These are phyloP conservation scores for Pelagophyceae sp. DNA, from an alignment of 352 stramenopile genomes.

Conservation along the genomic window DNA sequence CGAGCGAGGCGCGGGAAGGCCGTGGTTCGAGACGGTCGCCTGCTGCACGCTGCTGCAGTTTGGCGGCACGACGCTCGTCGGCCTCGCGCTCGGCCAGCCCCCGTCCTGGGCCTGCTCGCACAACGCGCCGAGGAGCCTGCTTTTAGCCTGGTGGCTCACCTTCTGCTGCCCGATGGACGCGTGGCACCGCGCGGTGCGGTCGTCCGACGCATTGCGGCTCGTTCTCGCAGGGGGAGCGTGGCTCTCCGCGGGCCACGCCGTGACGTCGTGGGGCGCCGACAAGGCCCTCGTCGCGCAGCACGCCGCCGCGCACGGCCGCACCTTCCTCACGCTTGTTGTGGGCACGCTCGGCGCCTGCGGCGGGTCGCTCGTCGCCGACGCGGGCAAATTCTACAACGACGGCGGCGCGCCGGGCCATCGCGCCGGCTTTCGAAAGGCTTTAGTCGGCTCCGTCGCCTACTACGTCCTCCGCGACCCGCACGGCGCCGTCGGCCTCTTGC, in stretches of 20 bases:
- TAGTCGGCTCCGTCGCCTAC: slow-evolving; percentile 4
- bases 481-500: neutral
- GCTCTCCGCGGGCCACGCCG: neutral
- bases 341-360: slow-evolving; percentile 9
- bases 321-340: neutral
- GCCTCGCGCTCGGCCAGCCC: neutral
- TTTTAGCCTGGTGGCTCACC: neutral
- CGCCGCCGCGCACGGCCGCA: neutral
- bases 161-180: neutral
- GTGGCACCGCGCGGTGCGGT: neutral
- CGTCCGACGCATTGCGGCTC: neutral
- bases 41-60: neutral
- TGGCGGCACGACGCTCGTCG: slow-evolving; percentile 14
- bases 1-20: neutral
- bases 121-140: slow-evolving; percentile 4
- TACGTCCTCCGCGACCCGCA: slow-evolving; percentile 4
- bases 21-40: slow-evolving; percentile 8
- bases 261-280: slow-evolving; percentile 8
- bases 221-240: neutral
- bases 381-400: neutral
- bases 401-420: neutral
- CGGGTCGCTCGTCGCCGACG: neutral
- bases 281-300: neutral
- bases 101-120: neutral
- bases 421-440: neutral